Base-by-base conservation (phyloP, 2,329 filamentous ascomycete genomes). In the Colletotrichum gigasporum region DNA sequence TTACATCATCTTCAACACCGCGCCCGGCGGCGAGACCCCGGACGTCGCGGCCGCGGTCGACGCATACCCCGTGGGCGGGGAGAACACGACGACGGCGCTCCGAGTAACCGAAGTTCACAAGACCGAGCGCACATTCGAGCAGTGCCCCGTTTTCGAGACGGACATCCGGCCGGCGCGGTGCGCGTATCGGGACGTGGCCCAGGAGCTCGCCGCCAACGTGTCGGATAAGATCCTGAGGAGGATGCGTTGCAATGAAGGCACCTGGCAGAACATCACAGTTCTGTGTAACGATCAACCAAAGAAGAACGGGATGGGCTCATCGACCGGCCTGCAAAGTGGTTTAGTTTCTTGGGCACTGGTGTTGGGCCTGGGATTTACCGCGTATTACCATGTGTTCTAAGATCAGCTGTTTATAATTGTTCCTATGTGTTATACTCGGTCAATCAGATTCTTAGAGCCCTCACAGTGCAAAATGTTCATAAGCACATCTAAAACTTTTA, bases 121-220 rank as follows among this genome's bases (percentile, higher is more conserved):
- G n/a, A 48, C 37, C 2, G 3, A 11, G 8, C 5, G 2, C 12
- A 6, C 3, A 4, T 14, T 24, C n/a, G 3, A 44, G 4, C 4
- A 22, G 3, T 57, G 54, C n/a, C 42, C 54, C 4, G 34, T 51
- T 1, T 12, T 51, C 18, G 22, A 51, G 5, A 24, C 24, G 10
- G 30, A 24, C 18, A 7, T 35, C 10, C 14, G 10, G 11, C 16
- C 45, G 16, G 14, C 10, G 4, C 39, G 12, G 22, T 57, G 54
- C 18, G 35, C 20, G 3, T 48, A 39, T 20, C 20, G 30, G 16
- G 5, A 9, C 6, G 14, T 50, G 3, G 54, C 42, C n/a, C 6
- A 22, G 16, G 54, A 48, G 44, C 8, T 57, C 26, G 54, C 54
- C 6, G 54, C 54, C 6, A 57, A 57, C 22, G 42, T 57, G 3